Evolutionary conservation across 495 filamentous ascomycete genomes (phyloP), one percentile per base, ranked within the genome.

Genomic region (Elasticomyces elasticus): DNA sequence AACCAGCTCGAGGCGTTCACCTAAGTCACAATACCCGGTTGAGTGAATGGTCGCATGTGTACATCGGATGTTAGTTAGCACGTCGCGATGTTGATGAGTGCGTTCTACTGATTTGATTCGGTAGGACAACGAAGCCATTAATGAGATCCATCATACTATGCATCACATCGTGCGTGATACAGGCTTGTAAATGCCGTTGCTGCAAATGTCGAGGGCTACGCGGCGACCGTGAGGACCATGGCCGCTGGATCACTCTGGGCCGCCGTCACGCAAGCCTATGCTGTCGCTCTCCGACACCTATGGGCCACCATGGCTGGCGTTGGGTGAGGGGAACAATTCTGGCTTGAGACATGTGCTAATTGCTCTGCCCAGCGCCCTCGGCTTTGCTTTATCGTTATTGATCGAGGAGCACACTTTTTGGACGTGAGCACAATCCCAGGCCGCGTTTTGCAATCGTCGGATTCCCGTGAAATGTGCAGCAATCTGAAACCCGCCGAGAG

Each of bases 221-320:
- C 52, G 13, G 2, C 27, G 28, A 17, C 17, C 5, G 9, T 55
- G 19, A 27, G n/a, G 20, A 5, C 7, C 6, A 55, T 55, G 52
- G 17, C 42, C 6, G 31, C 26, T 26, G 44, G 45, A 9, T 2
- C 12, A n/a, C 11, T 11, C 5, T 48, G 22, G 40, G 17, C 6
- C 19, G 33, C 5, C 2, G 40, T 55, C 44, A 28, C 49, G 23
- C n/a, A 37, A 5, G 45, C 27, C 10, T 55, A 55, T 27, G 26
- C 12, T 10, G 35, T 10, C 9, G 52, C 27, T 11, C 38, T 55
- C 31, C 15, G 33, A 17, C 25, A 48, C 31, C 24, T 55, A 19
- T 55, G 27, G 10, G 52, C 52, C 13, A 55, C 52, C 7, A 55
- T 55, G 45, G 22, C 43, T 2, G 49, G 50, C 11, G 49, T 58